Base-by-base conservation (phyloP, 352 stramenopile species). In the Phytophthora sp. region DNA sequence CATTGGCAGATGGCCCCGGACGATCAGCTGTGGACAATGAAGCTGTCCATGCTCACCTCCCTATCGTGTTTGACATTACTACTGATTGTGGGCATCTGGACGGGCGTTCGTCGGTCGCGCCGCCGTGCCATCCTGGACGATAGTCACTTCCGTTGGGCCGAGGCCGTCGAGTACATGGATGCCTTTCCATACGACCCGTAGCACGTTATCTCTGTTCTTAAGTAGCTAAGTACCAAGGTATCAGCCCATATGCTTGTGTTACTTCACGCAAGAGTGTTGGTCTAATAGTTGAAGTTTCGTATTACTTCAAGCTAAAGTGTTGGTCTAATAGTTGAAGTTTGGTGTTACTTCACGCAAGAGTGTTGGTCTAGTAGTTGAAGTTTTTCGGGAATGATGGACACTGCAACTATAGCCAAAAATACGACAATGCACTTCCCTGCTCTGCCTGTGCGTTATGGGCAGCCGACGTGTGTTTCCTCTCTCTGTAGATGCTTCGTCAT, bases 381-480 rank as follows among this genome's bases (percentile, higher is more conserved):
- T 35, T 50, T 27, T 27, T 16, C 41, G n/a, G 38, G 23, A 71
- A n/a, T 63, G 47, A 63, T 57, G 44, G 3, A 21, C 44, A 63
- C 53, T 66, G 31, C 45, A 58, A 49, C 61, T 63, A 46, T 26
- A 35, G 18, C 35, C 38, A 58, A 50, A 69, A 69, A 58, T 53
- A 47, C n/a, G n/a, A n/a, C n/a, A 18, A 16, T 46, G 8, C 24
- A 33, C 51, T 38, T 27, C 13, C 3, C n/a, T n/a, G n/a, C n/a
- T n/a, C n/a, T n/a, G n/a, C n/a, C n/a, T n/a, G n/a, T n/a, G 20
- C 26, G 44, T 31, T n/a, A 76, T 69, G 57, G 45, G 29, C 12
- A 75, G 60, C 44, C 68, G 76, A 12, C 74, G 79, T 35, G 73
- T 85, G 26, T 71, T 85, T 50, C 75, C 80, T 41, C 51, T 89